phyloP scores from a whole-genome alignment of 495 filamentous ascomycete species.

The Aspergillus heteromorphus region DNA sequence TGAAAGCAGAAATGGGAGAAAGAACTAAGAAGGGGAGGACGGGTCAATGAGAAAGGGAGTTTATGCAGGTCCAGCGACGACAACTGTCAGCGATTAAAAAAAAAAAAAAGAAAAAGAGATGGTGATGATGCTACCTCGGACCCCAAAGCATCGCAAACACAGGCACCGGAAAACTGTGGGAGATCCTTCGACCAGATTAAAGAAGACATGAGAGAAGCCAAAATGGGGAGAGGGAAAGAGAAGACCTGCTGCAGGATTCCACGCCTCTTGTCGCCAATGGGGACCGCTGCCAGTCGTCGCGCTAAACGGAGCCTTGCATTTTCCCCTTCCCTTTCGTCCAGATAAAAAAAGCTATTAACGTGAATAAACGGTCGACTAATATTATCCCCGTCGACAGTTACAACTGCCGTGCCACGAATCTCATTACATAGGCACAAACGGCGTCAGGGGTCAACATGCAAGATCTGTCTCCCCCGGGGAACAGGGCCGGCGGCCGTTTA shows the following conservation, averaged over 20 bases:
- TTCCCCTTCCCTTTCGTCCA: slow-evolving; percentile 20
- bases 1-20: slow-evolving; percentile 26
- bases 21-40: slow-evolving; percentile 18
- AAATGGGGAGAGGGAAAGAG: slow-evolving; percentile 10
- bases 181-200: slow-evolving; percentile 21
- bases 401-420: slow-evolving; percentile 36
- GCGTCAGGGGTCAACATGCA: slow-evolving; percentile 34
- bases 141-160: slow-evolving; percentile 26
- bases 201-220: slow-evolving; percentile 19
- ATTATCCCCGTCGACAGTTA: slow-evolving; percentile 43
- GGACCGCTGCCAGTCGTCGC: slow-evolving; percentile 15
- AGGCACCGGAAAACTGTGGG: slow-evolving; percentile 14
- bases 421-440: slow-evolving; percentile 40
- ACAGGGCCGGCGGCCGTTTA: slow-evolving; percentile 22
- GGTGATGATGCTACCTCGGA: slow-evolving; percentile 35
- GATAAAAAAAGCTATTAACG: slow-evolving; percentile 42
- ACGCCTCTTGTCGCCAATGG: slow-evolving; percentile 8
- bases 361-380: slow-evolving; percentile 43
- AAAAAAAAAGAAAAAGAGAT: too few species aligned
- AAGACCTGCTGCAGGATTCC: slow-evolving; percentile 14
- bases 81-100: slow-evolving; percentile 34
- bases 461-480: slow-evolving; percentile 21
- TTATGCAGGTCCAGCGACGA: slow-evolving; percentile 27
- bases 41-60: slow-evolving; percentile 20
- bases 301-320: slow-evolving; percentile 22